A percentile compares a stretch with the other conserved stretches of the same genome.
These are phyloP conservation scores for Jamesozyma hellenica DNA, from an alignment of 805 yeast genomes.

Conservation along the genomic window DNA sequence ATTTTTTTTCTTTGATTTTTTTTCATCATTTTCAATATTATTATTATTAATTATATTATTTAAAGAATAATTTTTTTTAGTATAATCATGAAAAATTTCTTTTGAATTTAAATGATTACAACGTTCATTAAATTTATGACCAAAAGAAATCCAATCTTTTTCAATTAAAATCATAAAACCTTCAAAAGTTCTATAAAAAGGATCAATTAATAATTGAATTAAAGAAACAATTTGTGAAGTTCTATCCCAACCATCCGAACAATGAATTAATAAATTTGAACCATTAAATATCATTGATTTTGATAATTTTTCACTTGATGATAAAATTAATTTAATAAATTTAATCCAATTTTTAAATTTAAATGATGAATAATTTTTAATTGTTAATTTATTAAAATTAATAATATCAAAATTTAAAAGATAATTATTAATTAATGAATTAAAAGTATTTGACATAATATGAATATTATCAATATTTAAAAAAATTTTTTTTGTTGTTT, in stretches of 20 bases:
- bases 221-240: constrained; percentile 83
- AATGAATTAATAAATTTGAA: constrained; percentile 78
- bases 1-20: not conserved
- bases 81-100: constrained; percentile 37
- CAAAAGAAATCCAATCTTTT: constrained; percentile 93
- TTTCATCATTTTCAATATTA: not conserved
- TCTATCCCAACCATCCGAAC: constrained; percentile 98
- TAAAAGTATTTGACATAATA: constrained; percentile 80
- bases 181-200: constrained; percentile 74
- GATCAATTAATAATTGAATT: constrained; percentile 80
- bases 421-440: constrained; percentile 44
- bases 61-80: constrained; percentile 3
- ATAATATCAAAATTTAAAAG: constrained; percentile 57
- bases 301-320: constrained; percentile 66
- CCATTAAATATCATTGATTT: constrained; percentile 75
- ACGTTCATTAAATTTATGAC: constrained; percentile 79
- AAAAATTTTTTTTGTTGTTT: constrained; percentile 50
- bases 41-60: not conserved
- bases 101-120: constrained; percentile 62
- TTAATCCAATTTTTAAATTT: constrained; percentile 63
- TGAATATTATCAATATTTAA: constrained; percentile 92
- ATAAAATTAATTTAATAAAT: constrained; percentile 55
- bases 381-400: not conserved
- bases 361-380: constrained; percentile 27
- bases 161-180: constrained; percentile 83